Base-by-base conservation (phyloP, 2,329 filamentous ascomycete genomes). In the Arthrobotrys sinensis region DNA sequence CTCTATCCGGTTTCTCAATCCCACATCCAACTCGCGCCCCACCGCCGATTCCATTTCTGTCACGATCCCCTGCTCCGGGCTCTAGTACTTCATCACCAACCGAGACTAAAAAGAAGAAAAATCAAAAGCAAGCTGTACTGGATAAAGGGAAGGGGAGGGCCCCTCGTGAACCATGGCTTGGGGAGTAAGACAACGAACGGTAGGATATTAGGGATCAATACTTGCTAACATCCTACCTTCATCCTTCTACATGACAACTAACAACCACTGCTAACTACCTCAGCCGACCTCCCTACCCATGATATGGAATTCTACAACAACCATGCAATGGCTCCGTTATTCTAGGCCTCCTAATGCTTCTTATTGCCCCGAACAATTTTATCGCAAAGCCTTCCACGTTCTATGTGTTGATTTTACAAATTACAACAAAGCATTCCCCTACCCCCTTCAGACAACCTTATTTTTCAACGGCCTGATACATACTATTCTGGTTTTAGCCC, bases 1-100 rank as follows among this genome's bases (percentile, higher is more conserved):
- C 16, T 8, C 4, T 21, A 36, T 34, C 53, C 5, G 38, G 43
- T 8, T 72, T 46, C n/a, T 36, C 53, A 11, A 67, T 72, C 16
- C 67, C 75, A n/a, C 66, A 63, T 24, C 62, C 75, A 32, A 78
- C 75, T 34, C 57, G 66, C 32, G n/a, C 67, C 34, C 19, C 67
- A 16, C 66, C 73, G 7, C 24, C 50, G 2, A 66, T 77, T 45
- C 73, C 66, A 3, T 77, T 71, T 16, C n/a, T 71, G 11, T 19
- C 40, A 16, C 50, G 40, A 11, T 67, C 66, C 3, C 62, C 66
- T n/a, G 32, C 60, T 52, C 48, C 73, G 6, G 7, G 19, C 14
- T 5, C 38, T 34, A 38, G 12, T 24, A 46, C 48, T 32, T 57
- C 66, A 16, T 3, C 19, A 38, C n/a, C 55, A 57, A 8, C 34